A percentile compares a stretch with the other conserved stretches of the same genome.
phyloP scores from a whole-genome alignment of 2,329 filamentous ascomycete genomes.

The Sarocladium strictum region DNA sequence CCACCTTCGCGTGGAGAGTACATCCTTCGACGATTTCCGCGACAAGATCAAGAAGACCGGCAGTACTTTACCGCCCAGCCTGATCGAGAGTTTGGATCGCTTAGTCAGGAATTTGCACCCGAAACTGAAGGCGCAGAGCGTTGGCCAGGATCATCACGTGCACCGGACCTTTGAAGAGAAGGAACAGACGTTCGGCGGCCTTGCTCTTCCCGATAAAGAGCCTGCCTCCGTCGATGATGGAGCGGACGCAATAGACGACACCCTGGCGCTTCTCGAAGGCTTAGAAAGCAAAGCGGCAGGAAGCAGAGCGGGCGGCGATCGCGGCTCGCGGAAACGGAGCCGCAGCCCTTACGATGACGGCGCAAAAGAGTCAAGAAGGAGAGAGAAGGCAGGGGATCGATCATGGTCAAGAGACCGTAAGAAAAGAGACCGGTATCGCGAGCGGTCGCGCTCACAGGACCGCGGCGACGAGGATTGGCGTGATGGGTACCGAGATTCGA shows the following conservation, averaged over 20 bases:
- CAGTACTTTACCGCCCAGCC: conserved; percentile 75
- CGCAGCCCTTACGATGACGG: conserved; percentile 38
- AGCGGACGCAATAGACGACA: conserved; percentile 79
- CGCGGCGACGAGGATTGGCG: conserved; percentile 41
- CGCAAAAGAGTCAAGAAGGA: conserved; percentile 30
- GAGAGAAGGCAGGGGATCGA: conserved; percentile 22
- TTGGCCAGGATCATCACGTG: conserved; percentile 29
- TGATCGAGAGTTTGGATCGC: conserved; percentile 88
- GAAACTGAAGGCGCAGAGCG: conserved; percentile 61
- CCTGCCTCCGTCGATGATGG: conserved; percentile 26
- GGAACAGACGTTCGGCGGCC: conserved; percentile 81
- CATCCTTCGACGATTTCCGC: conserved; percentile 67
- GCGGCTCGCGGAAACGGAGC: conserved; percentile 41
- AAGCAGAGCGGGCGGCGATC: too few species aligned
- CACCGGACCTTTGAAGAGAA: conserved; percentile 59
- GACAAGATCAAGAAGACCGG: conserved; percentile 67
- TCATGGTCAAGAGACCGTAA: conserved; percentile 36
- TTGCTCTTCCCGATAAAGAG: conserved; percentile 78
- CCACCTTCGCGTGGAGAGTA: conserved; percentile 74
- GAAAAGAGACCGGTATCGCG: conserved; percentile 27
- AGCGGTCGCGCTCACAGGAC: conserved; percentile 32
- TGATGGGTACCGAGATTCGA: conserved; percentile 25
- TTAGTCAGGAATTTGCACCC: conserved; percentile 87
- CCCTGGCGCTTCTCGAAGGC: conserved; percentile 83
- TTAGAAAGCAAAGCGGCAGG: conserved; percentile 60